Evolutionary conservation across 225 moss, liverwort and hornwort species (phyloP), one percentile per base, ranked within the genome.

Genomic region (Bryum argenteum): DNA sequence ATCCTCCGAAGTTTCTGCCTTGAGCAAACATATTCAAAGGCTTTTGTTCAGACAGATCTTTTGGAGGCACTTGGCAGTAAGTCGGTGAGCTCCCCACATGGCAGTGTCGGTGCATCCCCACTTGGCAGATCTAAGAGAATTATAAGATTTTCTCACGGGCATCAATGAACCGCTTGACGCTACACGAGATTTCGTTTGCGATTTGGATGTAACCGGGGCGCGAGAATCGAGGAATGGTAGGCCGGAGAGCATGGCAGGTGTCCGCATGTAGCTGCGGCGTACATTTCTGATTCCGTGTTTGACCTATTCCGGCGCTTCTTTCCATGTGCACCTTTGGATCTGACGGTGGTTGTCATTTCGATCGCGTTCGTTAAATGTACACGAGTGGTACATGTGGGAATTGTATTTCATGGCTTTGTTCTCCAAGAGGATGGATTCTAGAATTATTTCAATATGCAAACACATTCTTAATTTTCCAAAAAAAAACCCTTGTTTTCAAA

Each of bases 61-160:
- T 71, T 28, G 56, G 71, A 45, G 58, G 54, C 75, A 68, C 78
- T 40, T 64, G 79, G 79, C 82, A 68, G 26, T 17, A 5, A 28
- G 61, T 59, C 67, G 15, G 45, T 48, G 67, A 1, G 8, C 9
- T 4, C 23, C 33, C 55, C 71, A 61, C 72, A 55, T 62, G 67
- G 67, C 78, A 54, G 38, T 12, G 72, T 71, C 75, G 33, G 64
- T 60, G 79, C 1, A 19, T 16, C 5, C 39, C 75, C 82, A 61
- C 55, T 71, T 61, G 74, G 17, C 66, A 78, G 44, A 37, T 19
- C 0, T 33, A 33, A 33, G 7, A 59, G 11, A 3, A 13, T 14
- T 14, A 19, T 14, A 37, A 33, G 33, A 59, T 18, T 43, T 1
- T 11, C 8, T 56, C 71, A 26, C 67, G 8, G 21, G n/a, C 9